Conservation (phyloP, 2,329 filamentous ascomycete species). For the Epichloe festucae region DNA sequence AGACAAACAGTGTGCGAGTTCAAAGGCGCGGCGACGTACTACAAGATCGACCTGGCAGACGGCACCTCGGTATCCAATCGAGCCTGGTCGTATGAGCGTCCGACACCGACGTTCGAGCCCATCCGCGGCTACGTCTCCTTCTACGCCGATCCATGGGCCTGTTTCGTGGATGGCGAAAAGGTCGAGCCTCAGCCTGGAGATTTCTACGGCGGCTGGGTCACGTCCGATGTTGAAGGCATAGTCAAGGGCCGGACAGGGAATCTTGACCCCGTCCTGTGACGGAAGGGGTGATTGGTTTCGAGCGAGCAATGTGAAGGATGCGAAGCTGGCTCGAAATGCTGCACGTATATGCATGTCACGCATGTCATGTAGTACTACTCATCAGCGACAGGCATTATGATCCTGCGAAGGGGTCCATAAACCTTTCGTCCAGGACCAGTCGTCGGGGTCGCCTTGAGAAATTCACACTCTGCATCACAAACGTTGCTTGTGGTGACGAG, state of each 20-base stretch:
- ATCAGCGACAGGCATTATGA: too few species aligned
- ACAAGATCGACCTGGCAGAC: slow-evolving; percentile 30
- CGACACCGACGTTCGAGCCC: slow-evolving; percentile 35
- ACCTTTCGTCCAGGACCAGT: too few species aligned
- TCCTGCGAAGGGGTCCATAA: too few species aligned
- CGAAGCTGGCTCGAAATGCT: too few species aligned
- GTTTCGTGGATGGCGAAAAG: slow-evolving; percentile 47
- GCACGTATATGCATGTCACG: too few species aligned
- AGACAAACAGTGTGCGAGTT: slow-evolving; percentile 42
- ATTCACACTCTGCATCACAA: too few species aligned
- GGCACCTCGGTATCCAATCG: slow-evolving; percentile 32
- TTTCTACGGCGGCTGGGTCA: slow-evolving; percentile 54
- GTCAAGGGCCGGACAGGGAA: slow-evolving; percentile 30
- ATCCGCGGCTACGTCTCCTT: slow-evolving; percentile 46
- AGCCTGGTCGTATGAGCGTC: slow-evolving; percentile 46
- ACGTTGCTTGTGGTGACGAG: too few species aligned
- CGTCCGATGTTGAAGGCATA: slow-evolving; percentile 42
- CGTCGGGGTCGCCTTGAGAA: too few species aligned
- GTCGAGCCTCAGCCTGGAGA: slow-evolving; percentile 47
- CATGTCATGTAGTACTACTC: too few species aligned
- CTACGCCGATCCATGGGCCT: slow-evolving; percentile 49
- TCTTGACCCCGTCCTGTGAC: slow-evolving; percentile 22
- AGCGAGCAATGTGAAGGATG: too few species aligned
- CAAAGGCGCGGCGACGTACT: slow-evolving; percentile 49
- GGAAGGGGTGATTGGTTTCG: neutral